Evolutionary conservation across 495 filamentous ascomycete genomes (phyloP), one percentile per base, ranked within the genome.

Genomic region (Podospora conica): DNA sequence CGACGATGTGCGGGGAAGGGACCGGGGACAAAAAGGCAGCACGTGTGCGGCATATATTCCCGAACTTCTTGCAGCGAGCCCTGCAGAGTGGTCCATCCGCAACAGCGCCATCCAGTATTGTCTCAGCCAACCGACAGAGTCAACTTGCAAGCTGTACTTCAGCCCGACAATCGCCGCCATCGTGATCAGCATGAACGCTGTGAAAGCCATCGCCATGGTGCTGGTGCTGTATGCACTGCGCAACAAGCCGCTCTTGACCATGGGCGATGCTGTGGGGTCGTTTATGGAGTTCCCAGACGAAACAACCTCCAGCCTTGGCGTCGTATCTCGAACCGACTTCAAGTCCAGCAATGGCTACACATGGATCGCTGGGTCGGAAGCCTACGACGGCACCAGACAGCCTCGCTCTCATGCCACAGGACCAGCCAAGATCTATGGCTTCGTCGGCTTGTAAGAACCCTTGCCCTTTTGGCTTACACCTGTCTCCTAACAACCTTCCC

Each of bases 221-320:
- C 31, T 67, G 24, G 65, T 67, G 23, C 48, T 72, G 27, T 65
- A 66, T 20, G 12, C 68, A 61, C 2, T 54, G 1, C 57, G 64
- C 3, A 64, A 77, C 12, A 67, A 75, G 6, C 76, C 78, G 0
- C 68, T 87, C 1, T 70, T 83, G 1, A 86, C 80, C 0, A 55
- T 84, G 1, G 85, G 85, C 8, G 84, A 88, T 71, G 81, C 82
- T 9, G 69, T 87, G 10, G 68, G 72, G 5, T 80, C 77, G 0
- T 86, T 85, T 64, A 69, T 88, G 8, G 66, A 74, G 1, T 66
- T 53, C 0, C 79, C 79, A 0, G 83, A 85, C 60, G 48, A 33
- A 25, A 60, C 24, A 3, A 60, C 28, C 3, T 72, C 68, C 2
- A 84, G 80, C 5, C 56, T 24, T 0, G 75, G 75, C 0, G 71